Base-by-base conservation (phyloP, 2,329 filamentous ascomycete species). In the Bipolaris bicolor region DNA sequence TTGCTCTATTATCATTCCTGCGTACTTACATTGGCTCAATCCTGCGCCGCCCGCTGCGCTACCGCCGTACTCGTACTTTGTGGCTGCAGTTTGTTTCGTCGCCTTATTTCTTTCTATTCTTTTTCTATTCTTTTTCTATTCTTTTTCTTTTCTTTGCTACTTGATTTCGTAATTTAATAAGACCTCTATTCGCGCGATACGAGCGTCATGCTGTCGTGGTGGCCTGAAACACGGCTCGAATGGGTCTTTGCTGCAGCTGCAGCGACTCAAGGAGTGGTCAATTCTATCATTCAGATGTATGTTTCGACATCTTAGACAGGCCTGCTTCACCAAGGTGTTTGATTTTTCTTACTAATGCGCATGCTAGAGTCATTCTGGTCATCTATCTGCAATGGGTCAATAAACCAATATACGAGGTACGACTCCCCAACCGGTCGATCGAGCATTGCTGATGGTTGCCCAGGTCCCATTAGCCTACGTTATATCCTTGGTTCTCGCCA, bases 331-430 rank as follows among this genome's bases (percentile, higher is more conserved):
- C 10, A 13, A 31, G 7, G 11, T 18, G 3, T 20, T 31, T 7
- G 34, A 3, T n/a, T 36, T 10, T 18, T 10, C 57, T 64, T 29
- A 59, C 39, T 31, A 46, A 34, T 5, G n/a, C 20, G 22, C 11
- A n/a, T 24, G 60, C 10, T 34, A 55, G 63, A 16, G 40, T 54
- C 11, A 26, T 68, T 5, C 48, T 70, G 2, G 20, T 67, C 11
- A 36, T 39, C 10, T 70, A 69, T 37, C 44, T 63, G 5, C 15
- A 51, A 10, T 69, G 65, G 66, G 52, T 69, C 2, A 65, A 62
- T 9, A 52, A 58, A 3, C 54, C 53, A 0, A 64, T 52, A n/a
- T 70, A 63, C 39, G 58, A 46, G 43, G 43, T 46, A 46, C 10
- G 34, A 31, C 26, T 11, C 3, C 16, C 10, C 3, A 16, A 33